A percentile compares a stretch with the other conserved stretches of the same genome.
phyloP scores from a whole-genome alignment of 352 stramenopile genomes.

The Pythium graminicola region DNA sequence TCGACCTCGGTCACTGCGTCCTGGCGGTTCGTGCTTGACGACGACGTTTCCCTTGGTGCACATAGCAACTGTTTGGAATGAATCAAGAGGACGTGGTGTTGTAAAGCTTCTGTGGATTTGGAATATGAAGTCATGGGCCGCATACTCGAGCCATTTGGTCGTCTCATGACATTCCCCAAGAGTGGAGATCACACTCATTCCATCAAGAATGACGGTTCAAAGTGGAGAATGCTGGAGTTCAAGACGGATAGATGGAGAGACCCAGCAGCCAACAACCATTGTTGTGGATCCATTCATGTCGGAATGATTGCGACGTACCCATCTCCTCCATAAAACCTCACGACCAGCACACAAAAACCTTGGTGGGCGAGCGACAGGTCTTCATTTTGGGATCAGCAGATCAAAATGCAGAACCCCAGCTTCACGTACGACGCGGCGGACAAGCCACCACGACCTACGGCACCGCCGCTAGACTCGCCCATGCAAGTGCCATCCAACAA shows the following conservation, averaged over 20 bases:
- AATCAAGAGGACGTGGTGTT: too few relatives aligned
- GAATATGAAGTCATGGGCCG: too few relatives aligned
- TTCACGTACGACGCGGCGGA: slow-evolving; percentile 5
- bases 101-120: too few relatives aligned
- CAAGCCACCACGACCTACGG: slow-evolving; percentile 7
- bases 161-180: too few relatives aligned
- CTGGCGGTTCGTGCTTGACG: too few relatives aligned
- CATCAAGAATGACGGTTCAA: slow-evolving; percentile 1
- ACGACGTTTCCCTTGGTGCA: too few relatives aligned
- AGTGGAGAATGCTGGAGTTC: too few relatives aligned
- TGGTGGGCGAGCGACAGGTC: background rate
- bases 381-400: background rate
- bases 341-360: background rate
- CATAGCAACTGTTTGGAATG: too few relatives aligned
- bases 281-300: background rate
- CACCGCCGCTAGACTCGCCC: slow-evolving; percentile 14
- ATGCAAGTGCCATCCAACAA: background rate
- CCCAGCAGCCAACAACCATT: background rate
- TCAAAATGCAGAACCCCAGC: background rate
- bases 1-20: background rate
- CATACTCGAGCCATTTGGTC: too few relatives aligned
- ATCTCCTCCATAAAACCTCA: background rate
- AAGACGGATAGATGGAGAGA: too few relatives aligned
- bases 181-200: too few relatives aligned
- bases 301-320: slow-evolving; percentile 1